Evolutionary conservation across 306 rosid genomes (phyloP).

Genomic region (Urtica urens): DNA sequence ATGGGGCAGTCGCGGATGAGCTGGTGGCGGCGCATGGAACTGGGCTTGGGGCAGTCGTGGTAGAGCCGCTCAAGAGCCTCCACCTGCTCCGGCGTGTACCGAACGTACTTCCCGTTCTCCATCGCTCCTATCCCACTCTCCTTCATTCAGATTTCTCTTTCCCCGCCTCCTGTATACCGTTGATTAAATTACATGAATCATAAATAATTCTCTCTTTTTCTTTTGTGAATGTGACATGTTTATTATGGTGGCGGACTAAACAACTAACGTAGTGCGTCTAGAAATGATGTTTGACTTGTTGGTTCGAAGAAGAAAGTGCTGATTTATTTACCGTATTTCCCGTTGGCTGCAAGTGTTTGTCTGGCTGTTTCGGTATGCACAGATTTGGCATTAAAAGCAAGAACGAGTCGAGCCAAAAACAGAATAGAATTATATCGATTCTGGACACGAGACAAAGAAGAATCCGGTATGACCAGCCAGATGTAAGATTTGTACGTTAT

Average conservation of each 20-base stretch:
- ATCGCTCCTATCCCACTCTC: conserved; percentile 45
- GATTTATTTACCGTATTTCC: neutral
- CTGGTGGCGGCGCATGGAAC: conserved; percentile 92
- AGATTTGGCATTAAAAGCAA: neutral
- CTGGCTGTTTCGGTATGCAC: neutral
- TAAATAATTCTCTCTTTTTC: too few species aligned
- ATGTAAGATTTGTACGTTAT: too few species aligned
- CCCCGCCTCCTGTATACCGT: conserved; percentile 42
- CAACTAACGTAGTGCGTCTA: too few species aligned
- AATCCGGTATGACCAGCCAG: too few species aligned
- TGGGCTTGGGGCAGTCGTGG: conserved; percentile 96
- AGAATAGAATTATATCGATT: neutral
- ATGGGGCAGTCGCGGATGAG: conserved; percentile 92
- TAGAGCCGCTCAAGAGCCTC: conserved; percentile 91
- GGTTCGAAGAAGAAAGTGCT: too few species aligned
- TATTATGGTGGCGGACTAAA: too few species aligned
- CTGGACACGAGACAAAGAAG: too few species aligned
- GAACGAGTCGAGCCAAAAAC: neutral
- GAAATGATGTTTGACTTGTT: too few species aligned
- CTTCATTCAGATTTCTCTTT: conserved; percentile 52
- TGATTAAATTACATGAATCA: neutral
- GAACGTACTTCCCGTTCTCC: conserved; percentile 96
- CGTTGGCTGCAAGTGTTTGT: conserved; percentile 2
- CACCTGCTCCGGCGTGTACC: conserved; percentile 96
- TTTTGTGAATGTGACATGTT: too few species aligned